Evolutionary conservation across 352 stramenopile genomes (phyloP), one percentile per base, ranked within the genome.

Genomic region (Phytophthora sansomeana): DNA sequence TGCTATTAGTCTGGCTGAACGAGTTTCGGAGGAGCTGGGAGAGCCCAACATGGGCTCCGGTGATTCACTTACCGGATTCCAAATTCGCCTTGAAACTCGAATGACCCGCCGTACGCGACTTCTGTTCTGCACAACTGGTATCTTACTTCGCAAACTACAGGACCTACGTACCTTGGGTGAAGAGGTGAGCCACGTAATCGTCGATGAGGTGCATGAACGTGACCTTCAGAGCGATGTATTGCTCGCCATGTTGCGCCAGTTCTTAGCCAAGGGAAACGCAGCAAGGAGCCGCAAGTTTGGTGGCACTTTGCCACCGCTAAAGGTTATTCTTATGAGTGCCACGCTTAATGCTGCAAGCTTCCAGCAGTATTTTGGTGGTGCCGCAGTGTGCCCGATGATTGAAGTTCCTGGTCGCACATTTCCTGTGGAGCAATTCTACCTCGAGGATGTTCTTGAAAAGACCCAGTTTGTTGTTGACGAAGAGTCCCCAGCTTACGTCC

Each of bases 121-220:
- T 17, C 70, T 98, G 10, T 98, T 99, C 42, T 99, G 95, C 67
- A 99, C 97, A 24, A 99, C 95, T 19, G 97, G 96, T 32, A 94
- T 99, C 19, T 68, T 99, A 32, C 74, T 99, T 8, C 91, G 96
- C 11, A 89, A 91, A 52, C 77, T 99, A 5, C 95, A 98, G 48
- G 80, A 90, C 2, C 85, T 94, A 11, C 75, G 65, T 5, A 91
- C 83, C 5, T 74, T 98, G 3, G 67, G 61, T 2, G 69, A 94
- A 29, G 87, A 91, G 47, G 78, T 99, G 38, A 98, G 94, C 24
- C 97, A 99, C 73, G 89, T 99, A 51, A 95, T 99, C 48, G 90
- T 99, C 14, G 98, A 99, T 72, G 97, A 99, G 74, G 96, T 99
- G 28, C 96, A 99, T 69, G 98, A 99, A 76, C 85, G 98, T 16